A percentile compares a stretch with the other conserved stretches of the same genome.
phyloP scores from a whole-genome alignment of 129 eudicot species.

The Tagetes erecta region DNA sequence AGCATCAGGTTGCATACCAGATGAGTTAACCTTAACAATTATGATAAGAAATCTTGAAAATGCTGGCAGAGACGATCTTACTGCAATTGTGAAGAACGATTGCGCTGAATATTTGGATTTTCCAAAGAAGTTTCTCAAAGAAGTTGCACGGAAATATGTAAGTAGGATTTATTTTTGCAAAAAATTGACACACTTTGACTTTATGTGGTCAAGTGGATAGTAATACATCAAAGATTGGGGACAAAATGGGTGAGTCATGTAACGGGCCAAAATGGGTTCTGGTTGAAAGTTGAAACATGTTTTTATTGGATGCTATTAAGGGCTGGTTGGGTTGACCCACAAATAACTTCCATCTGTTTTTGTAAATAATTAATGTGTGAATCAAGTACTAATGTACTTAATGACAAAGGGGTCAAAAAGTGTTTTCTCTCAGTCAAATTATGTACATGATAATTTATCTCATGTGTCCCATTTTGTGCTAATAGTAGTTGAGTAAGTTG shows the following conservation, averaged over 20 bases:
- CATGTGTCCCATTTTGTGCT: background rate
- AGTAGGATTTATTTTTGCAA: conserved; percentile 33
- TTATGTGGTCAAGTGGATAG: conserved; percentile 15
- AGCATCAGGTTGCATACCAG: conserved; percentile 67
- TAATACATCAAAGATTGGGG: background rate
- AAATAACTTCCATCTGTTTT: background rate
- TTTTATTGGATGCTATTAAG: background rate
- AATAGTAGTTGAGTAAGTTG: background rate
- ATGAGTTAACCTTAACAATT: conserved; percentile 67
- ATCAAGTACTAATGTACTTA: background rate
- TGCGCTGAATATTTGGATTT: conserved; percentile 54
- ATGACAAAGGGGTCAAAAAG: background rate
- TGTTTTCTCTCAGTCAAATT: background rate
- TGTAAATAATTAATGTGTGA: background rate
- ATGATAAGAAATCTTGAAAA: conserved; percentile 61
- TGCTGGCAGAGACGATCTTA: conserved; percentile 59
- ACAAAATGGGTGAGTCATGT: background rate
- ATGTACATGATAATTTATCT: background rate
- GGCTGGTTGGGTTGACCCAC: background rate
- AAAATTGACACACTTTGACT: conserved; percentile 6
- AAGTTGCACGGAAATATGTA: conserved; percentile 52
- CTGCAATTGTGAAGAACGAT: conserved; percentile 53
- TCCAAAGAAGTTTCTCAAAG: conserved; percentile 61
- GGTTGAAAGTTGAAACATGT: background rate
- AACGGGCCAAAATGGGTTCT: conserved; percentile 3